These are phyloP conservation scores for Mycena capillaripes DNA, from an alignment of 768 basidiomycete genomes.

Conservation along the genomic window DNA sequence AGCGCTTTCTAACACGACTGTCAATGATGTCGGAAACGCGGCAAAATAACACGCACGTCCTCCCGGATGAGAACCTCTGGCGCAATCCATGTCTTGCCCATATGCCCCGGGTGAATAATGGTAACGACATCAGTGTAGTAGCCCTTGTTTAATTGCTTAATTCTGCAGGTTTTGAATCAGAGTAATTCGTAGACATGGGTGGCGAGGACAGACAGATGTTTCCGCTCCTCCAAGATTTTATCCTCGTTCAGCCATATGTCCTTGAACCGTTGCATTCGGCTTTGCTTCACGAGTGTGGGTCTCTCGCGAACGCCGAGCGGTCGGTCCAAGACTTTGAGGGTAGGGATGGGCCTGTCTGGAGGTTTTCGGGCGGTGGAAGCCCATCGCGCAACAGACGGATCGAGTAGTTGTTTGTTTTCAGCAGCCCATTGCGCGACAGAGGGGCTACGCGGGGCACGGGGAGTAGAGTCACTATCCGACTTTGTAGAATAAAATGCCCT, in stretches of 20 bases:
- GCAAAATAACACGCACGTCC: conserved; percentile 71
- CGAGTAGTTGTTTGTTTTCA: conserved; percentile 19
- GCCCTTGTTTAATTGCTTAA: conserved; percentile 76
- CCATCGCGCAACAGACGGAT: conserved; percentile 35
- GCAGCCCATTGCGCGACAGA: conserved; percentile 33
- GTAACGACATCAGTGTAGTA: conserved; percentile 90
- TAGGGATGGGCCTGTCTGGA: conserved; percentile 37
- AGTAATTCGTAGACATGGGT: not conserved
- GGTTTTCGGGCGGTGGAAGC: conserved; percentile 35
- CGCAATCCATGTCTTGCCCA: conserved; percentile 96
- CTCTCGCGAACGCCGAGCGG: conserved; percentile 84
- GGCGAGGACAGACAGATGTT: conserved; percentile 62
- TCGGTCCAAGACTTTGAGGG: conserved; percentile 56
- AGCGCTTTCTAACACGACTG: conserved; percentile 79
- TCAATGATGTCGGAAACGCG: not conserved
- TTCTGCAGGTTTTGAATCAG: conserved; percentile 45
- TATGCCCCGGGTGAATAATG: conserved; percentile 77
- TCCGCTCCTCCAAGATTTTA: conserved; percentile 76
- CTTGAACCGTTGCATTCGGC: conserved; percentile 72
- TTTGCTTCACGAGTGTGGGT: conserved; percentile 66
- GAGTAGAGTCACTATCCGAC: conserved; percentile 6
- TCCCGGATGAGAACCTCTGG: conserved; percentile 90
- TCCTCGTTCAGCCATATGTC: conserved; percentile 79
- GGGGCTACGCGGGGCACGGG: conserved; percentile 8
- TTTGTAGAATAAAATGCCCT: conserved; percentile 34